Evolutionary conservation across 495 filamentous ascomycete genomes (phyloP).

Genomic region (Aspergillus baeticus): DNA sequence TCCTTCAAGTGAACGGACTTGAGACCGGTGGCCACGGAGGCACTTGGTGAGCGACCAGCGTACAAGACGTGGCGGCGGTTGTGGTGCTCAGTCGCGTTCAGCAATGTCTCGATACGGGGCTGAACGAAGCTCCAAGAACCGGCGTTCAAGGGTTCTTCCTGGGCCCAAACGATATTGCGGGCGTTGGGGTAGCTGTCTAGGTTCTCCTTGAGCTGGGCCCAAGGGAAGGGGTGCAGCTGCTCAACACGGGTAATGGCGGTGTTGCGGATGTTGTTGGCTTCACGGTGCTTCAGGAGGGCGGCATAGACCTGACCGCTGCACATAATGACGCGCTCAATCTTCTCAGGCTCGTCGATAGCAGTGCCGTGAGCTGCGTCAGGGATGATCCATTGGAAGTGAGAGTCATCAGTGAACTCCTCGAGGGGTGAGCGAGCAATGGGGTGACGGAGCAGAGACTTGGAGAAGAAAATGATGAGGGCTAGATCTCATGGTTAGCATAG

Average conservation of each 20-base stretch:
- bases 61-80: conserved; percentile 95
- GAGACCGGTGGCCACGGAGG: conserved; percentile 87
- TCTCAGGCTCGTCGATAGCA: conserved; percentile 71
- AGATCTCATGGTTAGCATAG: conserved; percentile 2
- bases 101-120: conserved; percentile 90
- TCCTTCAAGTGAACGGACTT: conserved; percentile 90
- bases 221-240: conserved; percentile 98
- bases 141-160: conserved; percentile 97
- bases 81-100: conserved; percentile 89
- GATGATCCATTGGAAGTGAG: conserved; percentile 96
- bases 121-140: conserved; percentile 94
- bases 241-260: conserved; percentile 93
- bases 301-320: conserved; percentile 95
- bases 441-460: conserved; percentile 84
- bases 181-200: conserved; percentile 94
- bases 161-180: conserved; percentile 91
- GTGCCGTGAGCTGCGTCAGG: conserved; percentile 77
- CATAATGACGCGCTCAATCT: conserved; percentile 91
- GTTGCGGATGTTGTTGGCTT: conserved; percentile 77
- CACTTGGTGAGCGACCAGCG: conserved; percentile 85
- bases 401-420: conserved; percentile 84
- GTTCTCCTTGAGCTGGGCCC: conserved; percentile 93
- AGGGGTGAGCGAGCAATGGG: conserved; percentile 78
- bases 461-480: conserved; percentile 97
- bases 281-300: conserved; percentile 86